Evolutionary conservation across 768 basidiomycete genomes (phyloP).

Genomic region (Trametes coccinea): DNA sequence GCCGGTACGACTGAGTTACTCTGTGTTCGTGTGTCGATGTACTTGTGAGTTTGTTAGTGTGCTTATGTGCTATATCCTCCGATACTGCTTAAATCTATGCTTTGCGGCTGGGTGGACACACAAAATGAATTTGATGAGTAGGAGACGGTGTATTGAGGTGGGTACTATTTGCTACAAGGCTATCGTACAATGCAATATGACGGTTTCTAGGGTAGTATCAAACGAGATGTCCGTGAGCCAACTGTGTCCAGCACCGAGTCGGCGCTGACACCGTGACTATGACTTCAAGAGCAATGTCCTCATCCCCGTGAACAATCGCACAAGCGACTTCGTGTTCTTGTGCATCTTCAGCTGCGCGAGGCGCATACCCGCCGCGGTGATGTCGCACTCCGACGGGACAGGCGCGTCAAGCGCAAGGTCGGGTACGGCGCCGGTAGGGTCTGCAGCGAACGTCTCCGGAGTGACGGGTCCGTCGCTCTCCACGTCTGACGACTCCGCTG

Average conservation of each 20-base stretch:
- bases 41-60: background rate
- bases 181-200: background rate
- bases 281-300: background rate
- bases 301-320: conserved; percentile 8
- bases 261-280: conserved; percentile 1
- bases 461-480: conserved; percentile 27
- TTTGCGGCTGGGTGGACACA: no score
- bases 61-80: background rate
- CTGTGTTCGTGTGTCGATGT: background rate
- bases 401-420: conserved; percentile 17
- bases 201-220: background rate
- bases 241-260: conserved; percentile 10
- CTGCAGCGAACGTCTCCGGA: conserved; percentile 16
- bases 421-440: conserved; percentile 13
- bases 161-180: background rate
- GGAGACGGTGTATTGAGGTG: background rate
- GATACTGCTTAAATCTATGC: conserved; percentile 1
- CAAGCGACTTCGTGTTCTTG: conserved; percentile 1
- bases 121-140: background rate
- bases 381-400: conserved; percentile 8
- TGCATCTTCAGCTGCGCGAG: conserved; percentile 10
- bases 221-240: background rate
- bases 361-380: conserved; percentile 7
- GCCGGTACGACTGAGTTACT: conserved; percentile 22
- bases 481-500: conserved; percentile 1